These are phyloP conservation scores for Aspergillus campestris DNA, from an alignment of 495 filamentous ascomycete genomes.

Conservation along the genomic window DNA sequence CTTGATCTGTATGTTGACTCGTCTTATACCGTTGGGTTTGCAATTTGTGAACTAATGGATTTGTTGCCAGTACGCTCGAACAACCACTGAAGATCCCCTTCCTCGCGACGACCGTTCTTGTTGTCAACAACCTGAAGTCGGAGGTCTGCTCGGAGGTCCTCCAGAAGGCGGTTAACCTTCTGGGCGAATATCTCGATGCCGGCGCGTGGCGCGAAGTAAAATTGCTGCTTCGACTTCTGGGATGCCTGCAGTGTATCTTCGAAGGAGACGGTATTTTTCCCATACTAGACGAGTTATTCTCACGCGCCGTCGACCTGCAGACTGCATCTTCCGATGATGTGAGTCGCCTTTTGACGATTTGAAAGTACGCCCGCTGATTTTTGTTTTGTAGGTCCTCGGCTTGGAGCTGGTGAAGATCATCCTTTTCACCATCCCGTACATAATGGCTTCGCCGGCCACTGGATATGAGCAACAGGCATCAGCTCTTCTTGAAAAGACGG, in stretches of 20 bases:
- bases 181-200: constrained; percentile 53
- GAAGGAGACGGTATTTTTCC: constrained; percentile 82
- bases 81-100: constrained; percentile 97
- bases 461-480: constrained; percentile 60
- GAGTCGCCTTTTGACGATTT: constrained; percentile 21
- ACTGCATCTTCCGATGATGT: constrained; percentile 86
- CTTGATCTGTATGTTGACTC: constrained; percentile 56
- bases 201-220: constrained; percentile 90
- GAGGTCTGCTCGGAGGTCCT: constrained; percentile 65
- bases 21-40: not conserved
- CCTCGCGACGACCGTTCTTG: constrained; percentile 69
- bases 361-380: constrained; percentile 13
- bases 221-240: constrained; percentile 78
- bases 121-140: constrained; percentile 63
- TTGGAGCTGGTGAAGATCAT: constrained; percentile 95
- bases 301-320: constrained; percentile 77
- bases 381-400: constrained; percentile 41
- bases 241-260: constrained; percentile 67
- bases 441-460: constrained; percentile 62
- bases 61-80: constrained; percentile 50
- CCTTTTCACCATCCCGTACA: constrained; percentile 84
- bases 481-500: constrained; percentile 82
- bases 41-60: constrained; percentile 1
- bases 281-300: constrained; percentile 76
- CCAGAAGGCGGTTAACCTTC: constrained; percentile 42